A percentile compares a stretch with the other conserved stretches of the same genome.
Evolutionary conservation across 331 rosid genomes (phyloP).

Genomic region (Pyracantha coccinea): DNA sequence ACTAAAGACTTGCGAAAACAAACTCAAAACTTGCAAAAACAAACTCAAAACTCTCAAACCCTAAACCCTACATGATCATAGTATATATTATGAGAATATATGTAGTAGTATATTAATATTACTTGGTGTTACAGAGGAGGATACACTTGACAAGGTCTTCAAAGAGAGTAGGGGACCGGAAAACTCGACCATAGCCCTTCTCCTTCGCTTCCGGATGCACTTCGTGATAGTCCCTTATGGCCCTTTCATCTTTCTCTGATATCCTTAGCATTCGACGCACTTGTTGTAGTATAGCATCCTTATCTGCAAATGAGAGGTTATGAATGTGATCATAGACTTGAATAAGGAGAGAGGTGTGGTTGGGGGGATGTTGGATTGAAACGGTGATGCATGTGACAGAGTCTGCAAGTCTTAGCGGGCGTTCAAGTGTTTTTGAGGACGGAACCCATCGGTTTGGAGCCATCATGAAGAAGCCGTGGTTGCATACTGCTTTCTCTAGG

Average conservation of each 20-base stretch:
- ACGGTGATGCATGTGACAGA: not conserved
- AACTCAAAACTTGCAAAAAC: too few relatives aligned
- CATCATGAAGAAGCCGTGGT: conserved; percentile 47
- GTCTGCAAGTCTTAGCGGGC: conserved; percentile 31
- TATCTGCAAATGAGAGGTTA: not conserved
- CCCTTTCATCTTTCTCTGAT: conserved; percentile 10
- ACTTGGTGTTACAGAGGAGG: conserved; percentile 28
- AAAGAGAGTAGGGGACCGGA: conserved; percentile 34
- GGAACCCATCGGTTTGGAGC: conserved; percentile 41
- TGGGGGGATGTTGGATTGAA: conserved; percentile 10
- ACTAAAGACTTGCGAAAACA: too few relatives aligned
- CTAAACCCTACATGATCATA: too few relatives aligned
- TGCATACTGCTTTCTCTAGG: conserved; percentile 36
- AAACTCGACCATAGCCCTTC: conserved; percentile 23
- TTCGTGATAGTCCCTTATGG: conserved; percentile 13
- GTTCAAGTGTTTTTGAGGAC: conserved; percentile 20
- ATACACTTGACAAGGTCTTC: conserved; percentile 34
- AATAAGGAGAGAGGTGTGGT: not conserved
- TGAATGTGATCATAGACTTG: not conserved
- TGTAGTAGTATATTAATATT: not conserved
- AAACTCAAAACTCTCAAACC: too few relatives aligned
- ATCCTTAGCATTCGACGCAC: conserved; percentile 33
- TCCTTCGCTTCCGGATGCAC: conserved; percentile 7
- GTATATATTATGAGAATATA: too few relatives aligned
- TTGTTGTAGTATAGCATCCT: conserved; percentile 16